Base-by-base conservation (phyloP, 805 yeast species). In the Ogataea thermomethanolica region DNA sequence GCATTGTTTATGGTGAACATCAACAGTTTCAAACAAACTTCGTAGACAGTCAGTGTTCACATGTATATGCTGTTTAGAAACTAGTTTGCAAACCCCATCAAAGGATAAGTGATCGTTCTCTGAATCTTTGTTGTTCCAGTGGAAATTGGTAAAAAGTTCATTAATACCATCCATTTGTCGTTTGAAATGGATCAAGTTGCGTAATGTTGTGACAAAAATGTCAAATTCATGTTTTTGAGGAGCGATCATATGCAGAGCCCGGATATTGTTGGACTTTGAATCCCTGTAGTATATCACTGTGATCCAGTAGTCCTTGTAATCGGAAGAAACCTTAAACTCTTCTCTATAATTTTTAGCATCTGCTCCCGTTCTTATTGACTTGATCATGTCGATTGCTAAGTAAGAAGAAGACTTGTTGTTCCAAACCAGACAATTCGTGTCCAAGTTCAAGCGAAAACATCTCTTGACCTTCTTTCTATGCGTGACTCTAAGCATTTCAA, bases 321-420 rank as follows among this genome's bases (percentile, higher is more conserved):
- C 88, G 25, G 77, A 66, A 1, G 89, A 75, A 1, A 88, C 74
- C 26, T 83, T 80, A 50, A 86, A 76, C 59, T 89, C 95, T 55
- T 90, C 96, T 45, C 96, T 66, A 56, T 89, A 91, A 50, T 87
- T 86, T 25, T 75, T 73, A 1, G 96, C 96, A 52, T 84, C 86
- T 14, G 72, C 74, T 3, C 81, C 86, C 3, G 74, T 69, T 36
- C 83, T 62, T 2, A 84, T 70, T 39, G 75, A 77, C 43, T 75
- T 74, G 35, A 87, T 81, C 42, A 77, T 78, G 55, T 84, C 95
- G 7, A 84, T 68, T 13, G 61, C 61, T 44, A 79, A 53, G 27
- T 56, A 61, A 3, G 78, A 65, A 2, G 74, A 58, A 11, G 69
- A 47, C 51, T 73, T 72, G 46, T 67, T 62, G 47, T 76, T 79